Evolutionary conservation across 106 monocot genomes (phyloP).

Genomic region (Gastrodia elata): DNA sequence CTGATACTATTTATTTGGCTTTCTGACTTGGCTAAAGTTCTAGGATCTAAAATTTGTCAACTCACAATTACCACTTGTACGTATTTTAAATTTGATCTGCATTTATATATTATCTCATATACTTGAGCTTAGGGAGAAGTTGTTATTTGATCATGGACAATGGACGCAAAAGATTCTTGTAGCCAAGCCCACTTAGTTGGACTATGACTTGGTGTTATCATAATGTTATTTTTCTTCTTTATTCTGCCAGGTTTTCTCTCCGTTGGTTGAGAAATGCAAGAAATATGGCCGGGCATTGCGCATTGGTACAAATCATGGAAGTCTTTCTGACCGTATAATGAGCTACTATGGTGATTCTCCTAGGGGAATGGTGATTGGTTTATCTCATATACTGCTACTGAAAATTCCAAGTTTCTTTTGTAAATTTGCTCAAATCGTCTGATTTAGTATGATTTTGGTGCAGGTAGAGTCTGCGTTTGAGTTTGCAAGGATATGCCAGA

Average conservation of each 20-base stretch:
- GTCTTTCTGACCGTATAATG: constrained; percentile 99
- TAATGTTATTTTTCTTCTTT: neutral
- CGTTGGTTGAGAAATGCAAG: constrained; percentile 97
- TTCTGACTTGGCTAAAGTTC: neutral
- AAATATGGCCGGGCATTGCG: constrained; percentile 98
- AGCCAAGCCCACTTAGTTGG: too few relatives aligned
- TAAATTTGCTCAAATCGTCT: neutral
- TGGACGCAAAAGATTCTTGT: too few relatives aligned
- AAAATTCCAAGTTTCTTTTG: neutral
- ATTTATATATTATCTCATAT: too few relatives aligned
- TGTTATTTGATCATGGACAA: too few relatives aligned
- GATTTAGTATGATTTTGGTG: constrained; percentile 3
- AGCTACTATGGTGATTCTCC: constrained; percentile 99
- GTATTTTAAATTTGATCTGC: too few relatives aligned
- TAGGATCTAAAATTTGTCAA: neutral
- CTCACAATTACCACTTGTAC: neutral
- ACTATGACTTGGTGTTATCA: neutral
- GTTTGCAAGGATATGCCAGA: constrained; percentile 97
- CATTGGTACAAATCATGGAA: constrained; percentile 99
- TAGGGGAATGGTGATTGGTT: constrained; percentile 79
- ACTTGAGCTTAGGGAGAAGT: too few relatives aligned
- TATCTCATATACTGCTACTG: neutral
- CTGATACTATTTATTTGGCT: neutral
- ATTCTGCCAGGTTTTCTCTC: constrained; percentile 71
- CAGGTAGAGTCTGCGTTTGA: constrained; percentile 99